phyloP scores from a whole-genome alignment of 1,284 basidiomycete species.

The Ceratobasidium papillatum region DNA sequence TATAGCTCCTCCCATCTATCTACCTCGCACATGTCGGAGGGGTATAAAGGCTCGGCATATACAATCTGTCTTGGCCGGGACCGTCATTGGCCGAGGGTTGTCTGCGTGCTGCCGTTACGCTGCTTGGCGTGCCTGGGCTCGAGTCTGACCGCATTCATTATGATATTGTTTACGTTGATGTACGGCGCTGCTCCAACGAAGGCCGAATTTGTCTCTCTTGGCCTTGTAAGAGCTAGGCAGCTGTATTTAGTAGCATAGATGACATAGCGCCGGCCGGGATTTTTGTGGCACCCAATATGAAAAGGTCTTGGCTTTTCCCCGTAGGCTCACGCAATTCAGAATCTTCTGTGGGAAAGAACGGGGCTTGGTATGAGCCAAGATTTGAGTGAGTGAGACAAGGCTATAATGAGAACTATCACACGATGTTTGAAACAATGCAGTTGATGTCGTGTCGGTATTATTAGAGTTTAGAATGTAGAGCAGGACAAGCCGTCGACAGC shows the following conservation, averaged over 20 bases:
- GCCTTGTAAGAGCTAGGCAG: neutral
- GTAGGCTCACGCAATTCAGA: neutral
- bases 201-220: neutral
- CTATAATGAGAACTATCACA: neutral
- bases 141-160: neutral
- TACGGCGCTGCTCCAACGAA: conserved; percentile 7
- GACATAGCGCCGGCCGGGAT: neutral
- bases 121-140: conserved; percentile 13
- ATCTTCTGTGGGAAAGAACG: conserved; percentile 22
- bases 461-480: neutral
- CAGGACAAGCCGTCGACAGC: neutral
- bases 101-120: conserved; percentile 2
- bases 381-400: neutral
- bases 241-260: neutral
- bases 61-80: conserved; percentile 17
- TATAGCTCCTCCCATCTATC: conserved; percentile 15
- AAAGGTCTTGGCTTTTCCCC: conserved; percentile 6
- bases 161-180: neutral
- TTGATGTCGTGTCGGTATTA: neutral
- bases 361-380: neutral
- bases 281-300: neutral
- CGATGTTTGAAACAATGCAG: neutral
- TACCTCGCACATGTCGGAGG: conserved; percentile 8
- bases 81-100: neutral
- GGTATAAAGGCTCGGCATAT: conserved; percentile 30